phyloP scores from a whole-genome alignment of 768 basidiomycete species.

The Hericium alpestre region DNA sequence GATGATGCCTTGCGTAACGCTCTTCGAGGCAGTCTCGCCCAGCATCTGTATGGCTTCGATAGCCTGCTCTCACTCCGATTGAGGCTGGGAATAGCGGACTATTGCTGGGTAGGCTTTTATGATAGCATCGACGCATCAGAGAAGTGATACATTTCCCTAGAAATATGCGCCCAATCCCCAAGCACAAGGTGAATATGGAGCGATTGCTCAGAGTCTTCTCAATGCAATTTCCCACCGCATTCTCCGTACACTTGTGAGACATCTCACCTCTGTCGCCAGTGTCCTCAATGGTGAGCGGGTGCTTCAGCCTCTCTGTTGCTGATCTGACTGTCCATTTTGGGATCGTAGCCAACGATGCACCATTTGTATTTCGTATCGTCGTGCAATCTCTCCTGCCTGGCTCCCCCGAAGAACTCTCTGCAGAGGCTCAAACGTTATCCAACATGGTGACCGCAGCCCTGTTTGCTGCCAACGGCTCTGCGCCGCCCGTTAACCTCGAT shows the following conservation, averaged over 20 bases:
- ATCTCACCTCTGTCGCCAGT: slow-evolving; percentile 3
- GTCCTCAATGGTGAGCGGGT: slow-evolving; percentile 5
- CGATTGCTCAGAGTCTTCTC: slow-evolving; percentile 3
- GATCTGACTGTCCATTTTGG: background rate
- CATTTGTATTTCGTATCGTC: slow-evolving; percentile 54
- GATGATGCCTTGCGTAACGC: slow-evolving; percentile 18
- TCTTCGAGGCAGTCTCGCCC: slow-evolving; percentile 35
- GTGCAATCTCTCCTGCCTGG: slow-evolving; percentile 48
- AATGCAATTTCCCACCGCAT: slow-evolving; percentile 7
- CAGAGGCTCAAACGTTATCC: slow-evolving; percentile 26
- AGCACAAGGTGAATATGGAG: slow-evolving; percentile 5
- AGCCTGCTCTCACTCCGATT: slow-evolving; percentile 42
- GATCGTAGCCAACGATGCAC: slow-evolving; percentile 43
- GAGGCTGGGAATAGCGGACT: slow-evolving; percentile 36
- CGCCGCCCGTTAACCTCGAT: slow-evolving; percentile 27
- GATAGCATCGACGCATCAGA: slow-evolving; percentile 1
- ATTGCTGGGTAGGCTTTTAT: slow-evolving; percentile 31
- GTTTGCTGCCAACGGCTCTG: slow-evolving; percentile 16
- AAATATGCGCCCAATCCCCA: slow-evolving; percentile 1
- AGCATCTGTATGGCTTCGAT: slow-evolving; percentile 56
- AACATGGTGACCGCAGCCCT: slow-evolving; percentile 26
- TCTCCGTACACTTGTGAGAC: slow-evolving; percentile 5
- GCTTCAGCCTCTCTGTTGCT: background rate
- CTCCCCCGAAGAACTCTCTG: slow-evolving; percentile 28
- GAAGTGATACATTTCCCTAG: background rate